Percentiles rank a stretch among this genome's conserved stretches.
Evolutionary conservation across 345 rosid species (phyloP).

Genomic region (Citrus cavaleriei): DNA sequence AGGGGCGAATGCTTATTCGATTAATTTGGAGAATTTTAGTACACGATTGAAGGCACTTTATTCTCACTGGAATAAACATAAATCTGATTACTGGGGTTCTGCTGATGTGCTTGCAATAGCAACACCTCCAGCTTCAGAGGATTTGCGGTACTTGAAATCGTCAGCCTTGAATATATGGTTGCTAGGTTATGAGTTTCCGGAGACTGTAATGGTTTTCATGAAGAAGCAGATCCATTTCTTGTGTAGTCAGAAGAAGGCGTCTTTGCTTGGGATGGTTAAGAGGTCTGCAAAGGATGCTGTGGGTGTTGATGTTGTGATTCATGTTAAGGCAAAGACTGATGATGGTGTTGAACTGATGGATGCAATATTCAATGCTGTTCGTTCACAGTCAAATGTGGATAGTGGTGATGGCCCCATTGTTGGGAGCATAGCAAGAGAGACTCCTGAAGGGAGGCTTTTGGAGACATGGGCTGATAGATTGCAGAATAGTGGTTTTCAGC

Average conservation of each 20-base stretch:
- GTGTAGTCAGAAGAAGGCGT: constrained; percentile 75
- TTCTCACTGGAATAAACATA: constrained; percentile 59
- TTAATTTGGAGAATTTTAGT: constrained; percentile 54
- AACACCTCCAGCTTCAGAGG: constrained; percentile 82
- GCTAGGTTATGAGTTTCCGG: constrained; percentile 92
- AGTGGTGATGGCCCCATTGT: constrained; percentile 45
- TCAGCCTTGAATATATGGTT: constrained; percentile 90
- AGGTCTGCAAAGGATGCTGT: constrained; percentile 59
- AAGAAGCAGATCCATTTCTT: constrained; percentile 74
- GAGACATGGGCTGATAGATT: constrained; percentile 75
- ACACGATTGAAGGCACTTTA: constrained; percentile 62
- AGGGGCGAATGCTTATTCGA: constrained; percentile 43
- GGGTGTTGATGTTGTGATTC: constrained; percentile 60
- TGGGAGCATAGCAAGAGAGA: constrained; percentile 73
- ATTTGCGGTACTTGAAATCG: constrained; percentile 78
- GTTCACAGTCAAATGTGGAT: constrained; percentile 36
- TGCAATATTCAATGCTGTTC: constrained; percentile 54
- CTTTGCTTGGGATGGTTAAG: constrained; percentile 67
- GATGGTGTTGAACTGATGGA: constrained; percentile 72
- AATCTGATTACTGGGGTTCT: constrained; percentile 62
- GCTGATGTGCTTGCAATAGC: constrained; percentile 66
- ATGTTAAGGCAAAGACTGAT: constrained; percentile 65
- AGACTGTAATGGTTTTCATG: constrained; percentile 83
- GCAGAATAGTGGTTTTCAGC: constrained; percentile 49
- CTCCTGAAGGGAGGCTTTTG: constrained; percentile 83